Conservation (phyloP, 331 rosid genomes). For the Prunus yedoensis region DNA sequence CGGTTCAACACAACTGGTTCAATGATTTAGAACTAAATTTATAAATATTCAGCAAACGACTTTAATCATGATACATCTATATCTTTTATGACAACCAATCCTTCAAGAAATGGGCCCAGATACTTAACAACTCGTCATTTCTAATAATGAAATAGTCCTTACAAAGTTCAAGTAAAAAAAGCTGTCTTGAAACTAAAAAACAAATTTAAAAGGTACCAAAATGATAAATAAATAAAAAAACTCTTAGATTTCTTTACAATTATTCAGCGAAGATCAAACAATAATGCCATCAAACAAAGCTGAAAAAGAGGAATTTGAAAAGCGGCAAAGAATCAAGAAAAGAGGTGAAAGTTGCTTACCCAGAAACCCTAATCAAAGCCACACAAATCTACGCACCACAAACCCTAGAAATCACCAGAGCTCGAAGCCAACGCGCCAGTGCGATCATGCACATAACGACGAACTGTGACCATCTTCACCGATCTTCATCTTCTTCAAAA, state of each 20-base stretch:
- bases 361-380: conserved; percentile 37
- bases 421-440: conserved; percentile 19
- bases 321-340: conserved; percentile 11
- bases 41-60: neutral
- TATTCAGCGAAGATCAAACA: neutral
- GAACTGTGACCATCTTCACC: conserved; percentile 15
- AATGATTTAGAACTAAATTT: neutral
- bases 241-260: neutral
- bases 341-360: conserved; percentile 24
- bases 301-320: neutral
- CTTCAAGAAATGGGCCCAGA: conserved; percentile 24
- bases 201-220: neutral
- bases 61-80: conserved; percentile 1
- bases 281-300: neutral
- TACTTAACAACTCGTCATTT: conserved; percentile 4
- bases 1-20: neutral
- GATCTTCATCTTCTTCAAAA: conserved; percentile 26
- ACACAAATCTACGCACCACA: conserved; percentile 15
- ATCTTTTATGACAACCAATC: conserved; percentile 9
- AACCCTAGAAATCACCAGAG: conserved; percentile 37
- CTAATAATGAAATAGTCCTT: conserved; percentile 17
- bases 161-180: conserved; percentile 13
- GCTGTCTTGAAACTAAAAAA: neutral
- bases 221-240: too few species aligned
- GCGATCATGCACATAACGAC: conserved; percentile 16